A percentile compares a stretch with the other conserved stretches of the same genome.
Evolutionary conservation across 805 yeast species (phyloP).

Genomic region (Wickerhamomyces xylosicus): DNA sequence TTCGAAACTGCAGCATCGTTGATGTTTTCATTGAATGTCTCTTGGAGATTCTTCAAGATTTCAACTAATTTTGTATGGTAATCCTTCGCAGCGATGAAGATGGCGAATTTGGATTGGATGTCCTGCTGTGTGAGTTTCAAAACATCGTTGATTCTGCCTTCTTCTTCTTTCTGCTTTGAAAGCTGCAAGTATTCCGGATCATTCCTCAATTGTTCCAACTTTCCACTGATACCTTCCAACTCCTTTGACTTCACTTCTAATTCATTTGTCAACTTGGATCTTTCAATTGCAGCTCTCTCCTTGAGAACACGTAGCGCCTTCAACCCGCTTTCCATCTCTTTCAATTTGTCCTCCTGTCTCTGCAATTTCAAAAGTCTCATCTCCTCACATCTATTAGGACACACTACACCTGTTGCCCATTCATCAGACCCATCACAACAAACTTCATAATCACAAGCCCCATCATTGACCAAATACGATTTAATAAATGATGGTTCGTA

Average conservation of each 20-base stretch:
- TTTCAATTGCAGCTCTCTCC: conserved; percentile 1
- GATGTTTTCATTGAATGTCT: conserved; percentile 70
- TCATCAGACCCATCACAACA: conserved; percentile 98
- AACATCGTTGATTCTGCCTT: conserved; percentile 3
- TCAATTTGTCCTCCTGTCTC: background rate
- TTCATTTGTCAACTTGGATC: conserved; percentile 11
- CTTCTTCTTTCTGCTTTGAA: conserved; percentile 2
- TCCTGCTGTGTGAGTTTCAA: conserved; percentile 5
- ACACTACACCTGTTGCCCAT: conserved; percentile 17
- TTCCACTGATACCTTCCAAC: conserved; percentile 4
- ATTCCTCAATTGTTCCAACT: conserved; percentile 5
- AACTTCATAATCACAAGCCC: conserved; percentile 76
- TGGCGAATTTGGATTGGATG: conserved; percentile 12
- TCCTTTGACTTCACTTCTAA: conserved; percentile 4
- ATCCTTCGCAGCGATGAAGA: conserved; percentile 14
- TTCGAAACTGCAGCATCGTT: conserved; percentile 81
- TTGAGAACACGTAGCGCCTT: too few relatives aligned
- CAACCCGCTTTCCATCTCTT: conserved; percentile 2
- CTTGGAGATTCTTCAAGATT: conserved; percentile 37
- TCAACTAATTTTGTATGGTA: conserved; percentile 16
- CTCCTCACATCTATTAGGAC: conserved; percentile 19
- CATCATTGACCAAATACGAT: conserved; percentile 68
- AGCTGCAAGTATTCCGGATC: background rate
- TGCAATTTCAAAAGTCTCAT: conserved; percentile 5
- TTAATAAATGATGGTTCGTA: conserved; percentile 54